These are phyloP conservation scores for Cladorrhinum sp. DNA, from an alignment of 2,329 filamentous ascomycete species.

Conservation along the genomic window DNA sequence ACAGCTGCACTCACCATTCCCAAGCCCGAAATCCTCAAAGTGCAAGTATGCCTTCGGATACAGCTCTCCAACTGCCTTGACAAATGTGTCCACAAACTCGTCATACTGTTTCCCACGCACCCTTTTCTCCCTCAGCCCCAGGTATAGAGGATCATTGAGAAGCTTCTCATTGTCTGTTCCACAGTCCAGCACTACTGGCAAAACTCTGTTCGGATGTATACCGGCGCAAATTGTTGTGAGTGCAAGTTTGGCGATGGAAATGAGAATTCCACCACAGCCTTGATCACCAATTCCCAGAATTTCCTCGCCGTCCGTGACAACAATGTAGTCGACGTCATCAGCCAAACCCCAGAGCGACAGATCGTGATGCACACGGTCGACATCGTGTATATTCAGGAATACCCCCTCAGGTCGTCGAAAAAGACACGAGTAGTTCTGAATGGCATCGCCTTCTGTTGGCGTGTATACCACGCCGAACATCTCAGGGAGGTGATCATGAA, in stretches of 20 bases:
- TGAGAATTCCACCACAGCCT: constrained; percentile 79
- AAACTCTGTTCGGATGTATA: constrained; percentile 72
- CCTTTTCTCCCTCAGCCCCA: constrained; percentile 67
- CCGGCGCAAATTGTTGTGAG: constrained; percentile 85
- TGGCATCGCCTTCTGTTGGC: constrained; percentile 84
- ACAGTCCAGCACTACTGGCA: constrained; percentile 81
- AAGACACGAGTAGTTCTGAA: constrained; percentile 75
- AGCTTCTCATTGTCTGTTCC: constrained; percentile 78
- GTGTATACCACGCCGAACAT: constrained; percentile 93
- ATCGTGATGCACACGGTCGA: constrained; percentile 62
- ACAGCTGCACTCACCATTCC: constrained; percentile 51
- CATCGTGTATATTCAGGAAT: constrained; percentile 71
- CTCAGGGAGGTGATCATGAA: constrained; percentile 75
- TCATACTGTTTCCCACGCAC: constrained; percentile 72
- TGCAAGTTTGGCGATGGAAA: constrained; percentile 78
- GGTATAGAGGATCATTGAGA: constrained; percentile 73
- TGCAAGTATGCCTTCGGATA: constrained; percentile 83
- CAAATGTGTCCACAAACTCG: constrained; percentile 71
- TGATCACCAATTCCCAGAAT: constrained; percentile 90
- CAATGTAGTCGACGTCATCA: constrained; percentile 84
- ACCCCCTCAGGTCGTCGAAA: constrained; percentile 79
- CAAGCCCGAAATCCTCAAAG: constrained; percentile 83
- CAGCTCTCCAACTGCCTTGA: constrained; percentile 62
- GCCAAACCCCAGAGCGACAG: constrained; percentile 64
- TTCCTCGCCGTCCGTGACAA: constrained; percentile 71